These are phyloP conservation scores for Yamadazyma akitaensis DNA, from an alignment of 805 yeast species.

Conservation along the genomic window DNA sequence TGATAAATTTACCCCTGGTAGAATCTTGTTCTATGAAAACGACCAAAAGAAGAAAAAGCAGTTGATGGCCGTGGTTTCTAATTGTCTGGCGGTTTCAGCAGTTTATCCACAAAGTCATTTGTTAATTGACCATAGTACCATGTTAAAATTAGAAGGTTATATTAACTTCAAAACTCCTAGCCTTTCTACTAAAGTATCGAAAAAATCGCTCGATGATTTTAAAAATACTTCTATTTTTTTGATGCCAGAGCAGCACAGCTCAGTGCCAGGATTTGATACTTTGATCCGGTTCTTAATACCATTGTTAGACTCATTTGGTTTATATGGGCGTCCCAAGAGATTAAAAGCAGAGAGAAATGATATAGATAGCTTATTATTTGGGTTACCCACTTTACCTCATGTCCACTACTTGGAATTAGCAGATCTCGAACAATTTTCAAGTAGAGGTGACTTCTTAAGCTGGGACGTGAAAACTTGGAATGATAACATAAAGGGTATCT, in stretches of 20 bases:
- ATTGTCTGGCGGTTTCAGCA: constrained; percentile 75
- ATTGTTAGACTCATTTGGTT: constrained; percentile 40
- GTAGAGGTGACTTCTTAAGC: constrained; percentile 21
- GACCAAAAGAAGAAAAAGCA: constrained; percentile 69
- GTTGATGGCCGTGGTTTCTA: constrained; percentile 75
- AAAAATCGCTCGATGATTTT: constrained; percentile 29
- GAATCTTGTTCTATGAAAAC: constrained; percentile 75
- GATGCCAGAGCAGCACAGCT: constrained; percentile 44
- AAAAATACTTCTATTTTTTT: constrained; percentile 41
- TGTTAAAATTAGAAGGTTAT: constrained; percentile 84
- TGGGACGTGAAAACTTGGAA: constrained; percentile 41
- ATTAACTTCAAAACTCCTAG: constrained; percentile 53
- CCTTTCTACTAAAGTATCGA: constrained; percentile 30
- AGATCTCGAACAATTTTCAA: constrained; percentile 26
- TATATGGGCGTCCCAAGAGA: constrained; percentile 44
- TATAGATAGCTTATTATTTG: constrained; percentile 39
- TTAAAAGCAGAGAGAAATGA: constrained; percentile 42
- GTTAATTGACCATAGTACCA: constrained; percentile 81
- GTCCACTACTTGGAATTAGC: constrained; percentile 39
- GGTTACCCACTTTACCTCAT: constrained; percentile 44
- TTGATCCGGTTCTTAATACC: constrained; percentile 43
- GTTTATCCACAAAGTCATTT: constrained; percentile 85
- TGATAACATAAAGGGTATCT: constrained; percentile 24
- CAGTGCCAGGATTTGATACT: constrained; percentile 50
- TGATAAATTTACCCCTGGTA: constrained; percentile 50